Base-by-base conservation (phyloP, 495 filamentous ascomycete genomes). In the Penicillium longicatenatum region DNA sequence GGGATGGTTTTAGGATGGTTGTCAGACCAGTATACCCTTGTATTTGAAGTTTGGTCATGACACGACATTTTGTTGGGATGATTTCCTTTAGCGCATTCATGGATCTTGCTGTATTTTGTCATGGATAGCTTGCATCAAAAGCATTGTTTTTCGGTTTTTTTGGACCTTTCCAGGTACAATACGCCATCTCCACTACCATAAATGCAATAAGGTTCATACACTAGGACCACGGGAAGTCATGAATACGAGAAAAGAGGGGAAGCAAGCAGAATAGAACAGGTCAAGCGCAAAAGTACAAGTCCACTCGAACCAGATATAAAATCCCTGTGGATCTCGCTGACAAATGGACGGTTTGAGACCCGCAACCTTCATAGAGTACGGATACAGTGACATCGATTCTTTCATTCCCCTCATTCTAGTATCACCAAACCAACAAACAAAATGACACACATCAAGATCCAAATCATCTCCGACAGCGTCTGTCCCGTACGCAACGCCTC, bases 381-480 rank as follows among this genome's bases (percentile, higher is more conserved):
- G 8, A 33, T 39, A 39, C 16, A 39, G 5, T 6, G 35, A 39
- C 12, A 14, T 12, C 14, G 1, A 16, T 17, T 7, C 16, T n/a
- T 10, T 33, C 8, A 19, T 41, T 16, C 35, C 20, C 45, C 57
- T 53, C 35, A 39, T n/a, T n/a, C 0, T 3, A 1, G 1, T 14
- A 35, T 3, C 10, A 35, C 31, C 31, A 17, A 5, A 22, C 41
- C 30, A 21, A 31, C 39, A 33, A 31, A 33, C 30, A 35, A 19
- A 45, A 93, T 94, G 90, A 89, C 89, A 20, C 84, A 85, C 61
- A 91, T 91, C 79, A 79, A 82, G 39, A 90, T 94, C 70, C 80
- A 88, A 21, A 82, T 94, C 59, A 83, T 90, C 60, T 80, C 75
- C 43, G 91, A 94, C 75, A 87, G 82, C 19, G 83, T 93, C 56